A percentile compares a stretch with the other conserved stretches of the same genome.
Conservation (phyloP, 805 yeast genomes). For the Vanderwaltozyma yarrowii region DNA sequence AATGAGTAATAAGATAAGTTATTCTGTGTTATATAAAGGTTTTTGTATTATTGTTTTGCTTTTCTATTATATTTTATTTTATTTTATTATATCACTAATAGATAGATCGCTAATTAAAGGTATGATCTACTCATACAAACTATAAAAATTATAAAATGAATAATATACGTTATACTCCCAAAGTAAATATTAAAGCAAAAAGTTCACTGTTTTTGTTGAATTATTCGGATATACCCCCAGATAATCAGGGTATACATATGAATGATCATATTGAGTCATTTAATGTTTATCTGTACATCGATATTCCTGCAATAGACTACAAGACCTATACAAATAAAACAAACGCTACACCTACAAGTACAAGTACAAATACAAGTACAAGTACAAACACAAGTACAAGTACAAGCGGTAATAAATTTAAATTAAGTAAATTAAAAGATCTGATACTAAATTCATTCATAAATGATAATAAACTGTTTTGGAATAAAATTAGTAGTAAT, state of each 20-base stretch:
- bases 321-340: slow-evolving; percentile 14
- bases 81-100: too few species aligned
- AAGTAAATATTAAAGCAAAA: slow-evolving; percentile 21
- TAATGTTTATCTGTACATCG: slow-evolving; percentile 21
- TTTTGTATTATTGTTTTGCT: too few species aligned
- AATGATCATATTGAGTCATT: slow-evolving; percentile 5
- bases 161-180: slow-evolving; percentile 5
- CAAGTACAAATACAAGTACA: too few species aligned
- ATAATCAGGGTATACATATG: not conserved
- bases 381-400: too few species aligned
- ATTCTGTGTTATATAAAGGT: too few species aligned
- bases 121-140: too few species aligned
- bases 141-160: too few species aligned
- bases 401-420: slow-evolving; percentile 23
- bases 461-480: slow-evolving; percentile 17
- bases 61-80: too few species aligned
- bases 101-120: too few species aligned
- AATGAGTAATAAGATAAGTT: too few species aligned
- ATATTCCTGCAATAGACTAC: slow-evolving; percentile 28
- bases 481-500: slow-evolving; percentile 9
- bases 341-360: not conserved
- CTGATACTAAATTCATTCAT: slow-evolving; percentile 19
- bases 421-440: slow-evolving; percentile 15
- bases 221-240: slow-evolving; percentile 20
- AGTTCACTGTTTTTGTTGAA: slow-evolving; percentile 21